Base-by-base conservation (phyloP, 108 stramenopile species). In the Nitzschia palea region DNA sequence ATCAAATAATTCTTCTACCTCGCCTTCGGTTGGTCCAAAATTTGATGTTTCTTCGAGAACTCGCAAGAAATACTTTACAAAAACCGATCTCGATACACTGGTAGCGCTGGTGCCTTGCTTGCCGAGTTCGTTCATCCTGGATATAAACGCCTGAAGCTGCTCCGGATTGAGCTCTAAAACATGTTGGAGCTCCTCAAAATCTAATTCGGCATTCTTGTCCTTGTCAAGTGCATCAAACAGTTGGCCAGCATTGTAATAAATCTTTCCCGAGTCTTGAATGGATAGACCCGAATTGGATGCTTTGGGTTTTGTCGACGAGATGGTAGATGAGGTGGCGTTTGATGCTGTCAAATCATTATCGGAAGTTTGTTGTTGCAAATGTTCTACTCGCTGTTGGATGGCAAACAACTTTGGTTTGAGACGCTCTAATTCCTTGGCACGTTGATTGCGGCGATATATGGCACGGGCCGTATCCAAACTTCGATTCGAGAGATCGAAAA, bases 111-210 rank as follows among this genome's bases (percentile, higher is more conserved):
- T 27, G 4, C 44, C 4, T 4, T 12, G 9, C 26, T 6, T 52
- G 4, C 36, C 61, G 44, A 52, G 10, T 33, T 73, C 54, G 35
- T 71, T 68, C 78, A 79, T 79, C 26, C 67, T 47, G 29, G 30
- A 35, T 33, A 79, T 63, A 64, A 83, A 83, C 18, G 56, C 70
- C 47, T 58, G 15, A 32, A 83, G 42, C 61, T 79, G 57, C 10
- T 6, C 26, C 14, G 42, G 45, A 27, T 63, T 52, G 15, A 83
- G 63, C 18, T 55, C 62, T 18, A 83, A 28, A 28, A 79, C 65
- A 31, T 29, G 43, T 42, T 83, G 76, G 12, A 84, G 71, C 47
- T 84, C 82, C 31, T 63, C 60, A 55, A 63, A 80, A 9, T 57
- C 50, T n/a, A 84, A 23, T n/a, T 55, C 52, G 6, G 70, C 79